Evolutionary conservation across 768 basidiomycete genomes (phyloP).

Genomic region (Boletus tylopilopsis): DNA sequence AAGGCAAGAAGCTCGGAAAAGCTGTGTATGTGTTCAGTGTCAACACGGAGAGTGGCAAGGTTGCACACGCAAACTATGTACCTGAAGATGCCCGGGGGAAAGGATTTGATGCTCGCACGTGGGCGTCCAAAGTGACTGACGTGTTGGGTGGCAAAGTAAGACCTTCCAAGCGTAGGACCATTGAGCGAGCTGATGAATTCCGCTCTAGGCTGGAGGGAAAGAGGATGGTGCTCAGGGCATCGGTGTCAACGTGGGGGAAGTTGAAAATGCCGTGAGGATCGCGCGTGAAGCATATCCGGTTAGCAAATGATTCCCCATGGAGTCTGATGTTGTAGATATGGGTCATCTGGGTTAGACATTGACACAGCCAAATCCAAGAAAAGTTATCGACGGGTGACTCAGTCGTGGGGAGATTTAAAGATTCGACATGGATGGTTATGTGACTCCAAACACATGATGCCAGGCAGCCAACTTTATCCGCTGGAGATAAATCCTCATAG

Average conservation of each 20-base stretch:
- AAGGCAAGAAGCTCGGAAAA: constrained; percentile 80
- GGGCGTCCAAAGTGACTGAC: constrained; percentile 77
- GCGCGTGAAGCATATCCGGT: constrained; percentile 44
- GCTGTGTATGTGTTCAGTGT: constrained; percentile 85
- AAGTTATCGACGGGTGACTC: neutral
- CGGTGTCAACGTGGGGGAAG: constrained; percentile 58
- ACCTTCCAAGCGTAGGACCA: constrained; percentile 4
- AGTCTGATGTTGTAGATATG: neutral
- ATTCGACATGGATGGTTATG: neutral
- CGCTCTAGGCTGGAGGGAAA: constrained; percentile 83
- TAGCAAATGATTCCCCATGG: constrained; percentile 13
- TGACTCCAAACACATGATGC: constrained; percentile 12
- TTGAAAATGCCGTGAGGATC: constrained; percentile 61
- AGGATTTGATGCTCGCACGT: constrained; percentile 80
- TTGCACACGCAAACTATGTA: constrained; percentile 86
- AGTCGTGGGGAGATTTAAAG: neutral
- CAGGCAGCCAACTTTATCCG: constrained; percentile 30
- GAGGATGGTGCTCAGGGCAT: constrained; percentile 90
- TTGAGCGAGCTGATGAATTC: constrained; percentile 7
- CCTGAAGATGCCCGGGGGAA: constrained; percentile 57
- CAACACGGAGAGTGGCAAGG: constrained; percentile 64
- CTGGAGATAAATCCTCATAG: constrained; percentile 40
- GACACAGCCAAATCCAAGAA: constrained; percentile 1
- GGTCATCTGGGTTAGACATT: neutral
- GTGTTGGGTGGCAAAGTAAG: constrained; percentile 87